phyloP scores from a whole-genome alignment of 1,139 yeast species.

The Casaregolazyma lundiana region DNA sequence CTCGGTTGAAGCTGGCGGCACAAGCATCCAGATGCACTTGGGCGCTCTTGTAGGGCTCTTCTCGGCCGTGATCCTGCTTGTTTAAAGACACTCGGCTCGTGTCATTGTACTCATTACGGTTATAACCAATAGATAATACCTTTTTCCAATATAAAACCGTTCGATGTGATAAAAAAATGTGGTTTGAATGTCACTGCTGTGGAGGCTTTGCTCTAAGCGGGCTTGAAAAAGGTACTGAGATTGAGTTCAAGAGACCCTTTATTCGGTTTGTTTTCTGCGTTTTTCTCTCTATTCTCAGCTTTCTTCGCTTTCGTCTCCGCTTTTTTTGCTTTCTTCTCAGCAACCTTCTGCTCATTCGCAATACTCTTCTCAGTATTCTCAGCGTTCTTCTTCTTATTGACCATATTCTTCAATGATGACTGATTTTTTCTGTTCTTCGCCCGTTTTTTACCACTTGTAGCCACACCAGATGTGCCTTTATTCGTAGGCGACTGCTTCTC shows the following conservation, averaged over 20 bases:
- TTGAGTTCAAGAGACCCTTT: neutral
- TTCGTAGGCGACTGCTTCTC: neutral
- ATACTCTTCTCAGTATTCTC: too few species aligned
- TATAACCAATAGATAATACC: neutral
- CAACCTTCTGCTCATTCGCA: too few species aligned
- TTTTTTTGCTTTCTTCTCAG: too few species aligned
- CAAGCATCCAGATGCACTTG: neutral
- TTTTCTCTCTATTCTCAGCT: too few species aligned
- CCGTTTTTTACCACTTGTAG: slow-evolving; percentile 14
- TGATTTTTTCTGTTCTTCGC: slow-evolving; percentile 19
- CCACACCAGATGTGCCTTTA: neutral
- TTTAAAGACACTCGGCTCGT: too few species aligned
- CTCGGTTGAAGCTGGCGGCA: neutral
- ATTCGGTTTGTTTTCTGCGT: too few species aligned
- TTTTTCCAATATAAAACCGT: too few species aligned
- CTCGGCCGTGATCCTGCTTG: neutral
- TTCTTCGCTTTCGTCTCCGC: too few species aligned
- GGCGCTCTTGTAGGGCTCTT: neutral
- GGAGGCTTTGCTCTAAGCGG: too few species aligned
- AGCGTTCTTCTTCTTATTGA: neutral
- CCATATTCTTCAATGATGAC: slow-evolving; percentile 11
- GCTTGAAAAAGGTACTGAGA: slow-evolving; percentile 5
- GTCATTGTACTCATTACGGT: too few species aligned
- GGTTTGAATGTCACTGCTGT: too few species aligned
- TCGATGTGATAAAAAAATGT: too few species aligned